Conservation (phyloP, 805 yeast species). For the Zygoascus ofunaensis region DNA sequence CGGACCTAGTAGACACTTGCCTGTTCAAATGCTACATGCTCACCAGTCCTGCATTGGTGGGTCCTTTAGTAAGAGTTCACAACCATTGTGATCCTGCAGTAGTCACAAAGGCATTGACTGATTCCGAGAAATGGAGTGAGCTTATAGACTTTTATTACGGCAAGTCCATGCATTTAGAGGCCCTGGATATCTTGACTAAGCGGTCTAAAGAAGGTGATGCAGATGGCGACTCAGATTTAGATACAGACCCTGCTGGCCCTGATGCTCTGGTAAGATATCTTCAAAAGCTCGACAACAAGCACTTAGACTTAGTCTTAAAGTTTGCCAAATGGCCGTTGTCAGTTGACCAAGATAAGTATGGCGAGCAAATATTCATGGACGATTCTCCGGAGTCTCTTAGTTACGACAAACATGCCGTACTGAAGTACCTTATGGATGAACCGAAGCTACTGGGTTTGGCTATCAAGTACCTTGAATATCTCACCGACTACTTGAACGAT, state of each 20-base stretch:
- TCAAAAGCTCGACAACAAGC: constrained; percentile 14
- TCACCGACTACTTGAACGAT: constrained; percentile 36
- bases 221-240: constrained; percentile 20
- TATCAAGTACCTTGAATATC: constrained; percentile 44
- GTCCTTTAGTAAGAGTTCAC: constrained; percentile 68
- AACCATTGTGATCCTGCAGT: constrained; percentile 62
- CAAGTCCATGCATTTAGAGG: constrained; percentile 52
- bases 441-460: constrained; percentile 26
- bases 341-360: constrained; percentile 28
- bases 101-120: constrained; percentile 45
- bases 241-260: constrained; percentile 8
- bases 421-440: constrained; percentile 38
- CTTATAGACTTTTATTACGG: constrained; percentile 69
- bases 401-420: constrained; percentile 44
- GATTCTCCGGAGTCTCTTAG: constrained; percentile 53
- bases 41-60: constrained; percentile 64
- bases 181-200: constrained; percentile 49
- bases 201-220: constrained; percentile 24
- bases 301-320: constrained; percentile 49
- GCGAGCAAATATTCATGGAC: constrained; percentile 51
- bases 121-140: constrained; percentile 48
- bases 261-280: constrained; percentile 17
- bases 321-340: constrained; percentile 46
- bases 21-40: constrained; percentile 65
- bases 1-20: constrained; percentile 59